Evolutionary conservation across 1,284 basidiomycete species (phyloP), one percentile per base, ranked within the genome.

Genomic region (Phellinidium pouzarii): DNA sequence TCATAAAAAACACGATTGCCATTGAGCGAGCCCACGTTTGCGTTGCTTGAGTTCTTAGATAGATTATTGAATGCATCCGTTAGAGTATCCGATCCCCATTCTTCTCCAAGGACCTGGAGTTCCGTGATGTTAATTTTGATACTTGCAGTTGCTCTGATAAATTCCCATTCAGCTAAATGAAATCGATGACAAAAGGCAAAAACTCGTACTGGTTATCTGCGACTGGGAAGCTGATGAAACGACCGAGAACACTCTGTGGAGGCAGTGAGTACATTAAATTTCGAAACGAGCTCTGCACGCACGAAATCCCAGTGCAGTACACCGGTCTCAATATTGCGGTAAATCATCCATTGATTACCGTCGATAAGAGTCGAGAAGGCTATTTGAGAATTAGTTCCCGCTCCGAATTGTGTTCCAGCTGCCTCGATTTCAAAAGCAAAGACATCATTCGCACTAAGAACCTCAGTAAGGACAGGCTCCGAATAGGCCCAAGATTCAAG

Each of bases 301-400:
- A 84, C 81, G 59, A 82, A 79, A 58, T 86, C 82, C 79, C 80
- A 86, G 59, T 84, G 81, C 43, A 80, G 62, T 19, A 77, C 71
- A 11, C 71, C 66, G 1, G 82, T 83, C 37, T 74, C 50, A 5
- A 71, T 64, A 62, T 85, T 84, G 19, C 70, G 69, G 58, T 76
- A 82, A 45, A 84, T 79, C 82, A 85, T 84, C 83, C 83, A 87
- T 55, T 69, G 67, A 60, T 74, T 68, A 7, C 73, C 79, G 29
- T 75, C 70, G 48, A 84, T 68, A 3, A 80, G 63, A 11, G 69
- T 70, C 8, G 71, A 72, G 53, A 83, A 77, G 0, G 78, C 77
- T 36, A 58, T 57, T 53, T 69, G 71, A 6, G 70, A 65, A 2
- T 65, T 61, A 6, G 59, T 56, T 34, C 62, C 64, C n/a, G 77